These are phyloP conservation scores for Malus hybrid DNA, from an alignment of 331 rosid species.

Conservation along the genomic window DNA sequence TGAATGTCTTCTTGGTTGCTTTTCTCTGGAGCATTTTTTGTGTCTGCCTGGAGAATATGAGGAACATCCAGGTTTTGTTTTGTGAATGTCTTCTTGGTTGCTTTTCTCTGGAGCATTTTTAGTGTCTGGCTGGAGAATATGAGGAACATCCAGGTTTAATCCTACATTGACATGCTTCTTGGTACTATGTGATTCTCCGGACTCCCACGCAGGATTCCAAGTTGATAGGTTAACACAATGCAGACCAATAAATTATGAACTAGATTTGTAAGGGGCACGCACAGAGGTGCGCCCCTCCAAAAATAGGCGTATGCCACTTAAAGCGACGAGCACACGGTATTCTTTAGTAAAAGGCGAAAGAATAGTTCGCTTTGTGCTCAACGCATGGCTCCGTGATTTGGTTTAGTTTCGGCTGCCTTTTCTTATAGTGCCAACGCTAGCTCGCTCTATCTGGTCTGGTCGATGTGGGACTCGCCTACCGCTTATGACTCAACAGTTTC, in stretches of 20 bases:
- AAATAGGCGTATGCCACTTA: too few species aligned
- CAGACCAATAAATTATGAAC: fast-evolving
- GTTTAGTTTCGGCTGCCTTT: fast-evolving
- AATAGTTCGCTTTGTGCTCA: too few species aligned
- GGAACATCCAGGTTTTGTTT: neutral
- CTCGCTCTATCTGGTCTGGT: too few species aligned
- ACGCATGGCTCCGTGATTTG: too few species aligned
- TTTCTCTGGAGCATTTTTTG: neutral
- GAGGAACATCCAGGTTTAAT: neutral
- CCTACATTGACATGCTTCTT: too few species aligned
- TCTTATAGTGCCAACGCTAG: too few species aligned
- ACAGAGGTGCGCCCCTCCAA: too few species aligned
- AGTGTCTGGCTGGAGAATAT: neutral
- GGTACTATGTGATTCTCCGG: fast-evolving
- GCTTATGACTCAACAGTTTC: too few species aligned
- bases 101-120: neutral
- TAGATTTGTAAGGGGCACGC: too few species aligned
- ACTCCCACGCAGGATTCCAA: fast-evolving
- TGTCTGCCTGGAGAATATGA: neutral
- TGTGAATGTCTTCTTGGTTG: neutral
- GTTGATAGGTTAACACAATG: fast-evolving
- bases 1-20: neutral
- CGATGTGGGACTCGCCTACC: too few species aligned
- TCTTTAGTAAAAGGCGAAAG: too few species aligned
- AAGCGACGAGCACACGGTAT: too few species aligned